Evolutionary conservation across 345 rosid genomes (phyloP).

Genomic region (Murraya koenigii): DNA sequence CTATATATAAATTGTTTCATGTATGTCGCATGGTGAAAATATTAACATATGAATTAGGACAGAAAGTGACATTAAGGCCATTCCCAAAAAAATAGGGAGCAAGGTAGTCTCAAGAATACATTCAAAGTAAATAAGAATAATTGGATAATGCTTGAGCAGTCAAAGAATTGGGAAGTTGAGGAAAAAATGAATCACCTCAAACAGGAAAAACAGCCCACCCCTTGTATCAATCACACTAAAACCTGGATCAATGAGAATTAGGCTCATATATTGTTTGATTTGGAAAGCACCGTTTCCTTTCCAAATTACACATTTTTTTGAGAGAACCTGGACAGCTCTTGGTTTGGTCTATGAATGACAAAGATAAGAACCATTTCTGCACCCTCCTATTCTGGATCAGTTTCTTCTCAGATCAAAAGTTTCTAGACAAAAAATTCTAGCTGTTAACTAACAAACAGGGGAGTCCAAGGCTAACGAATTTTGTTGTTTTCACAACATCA

Average conservation of each 20-base stretch:
- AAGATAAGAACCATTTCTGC: neutral
- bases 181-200: neutral
- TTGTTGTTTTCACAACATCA: slow-evolving; percentile 10
- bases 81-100: neutral
- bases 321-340: neutral
- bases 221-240: neutral
- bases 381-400: neutral
- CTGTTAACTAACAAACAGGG: neutral
- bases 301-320: neutral
- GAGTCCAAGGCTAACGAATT: neutral
- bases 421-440: neutral
- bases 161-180: neutral
- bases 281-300: neutral
- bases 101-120: neutral
- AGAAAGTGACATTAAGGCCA: neutral
- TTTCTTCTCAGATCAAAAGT: neutral
- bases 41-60: neutral
- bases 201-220: neutral
- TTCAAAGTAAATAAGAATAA: neutral
- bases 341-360: neutral
- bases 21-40: neutral
- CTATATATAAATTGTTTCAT: neutral
- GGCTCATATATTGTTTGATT: neutral
- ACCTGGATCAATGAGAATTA: neutral
- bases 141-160: neutral